Conservation (phyloP, 1,284 basidiomycete species). For the Boletus mariae region DNA sequence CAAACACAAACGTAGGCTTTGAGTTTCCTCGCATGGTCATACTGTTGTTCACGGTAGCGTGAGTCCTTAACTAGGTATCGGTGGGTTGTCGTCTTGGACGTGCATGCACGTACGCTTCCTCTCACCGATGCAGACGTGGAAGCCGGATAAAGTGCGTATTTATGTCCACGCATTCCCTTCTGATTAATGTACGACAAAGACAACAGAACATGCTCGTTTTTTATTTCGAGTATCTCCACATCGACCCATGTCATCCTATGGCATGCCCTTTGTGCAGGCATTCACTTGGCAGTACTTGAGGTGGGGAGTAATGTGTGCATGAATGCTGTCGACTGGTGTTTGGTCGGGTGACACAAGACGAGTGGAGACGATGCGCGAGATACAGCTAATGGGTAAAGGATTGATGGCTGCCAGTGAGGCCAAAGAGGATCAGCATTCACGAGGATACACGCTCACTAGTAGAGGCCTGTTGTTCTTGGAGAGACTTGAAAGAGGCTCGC, state of each 20-base stretch:
- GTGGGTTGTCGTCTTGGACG: slow-evolving; percentile 13
- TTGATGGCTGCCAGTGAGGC: too few species aligned
- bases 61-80: neutral
- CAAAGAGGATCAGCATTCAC: too few species aligned
- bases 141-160: neutral
- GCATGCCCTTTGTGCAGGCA: too few species aligned
- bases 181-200: neutral
- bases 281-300: too few species aligned
- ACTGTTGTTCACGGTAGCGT: slow-evolving; percentile 1
- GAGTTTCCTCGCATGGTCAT: slow-evolving; percentile 10
- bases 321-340: too few species aligned
- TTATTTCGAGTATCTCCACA: slow-evolving; percentile 11
- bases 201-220: neutral
- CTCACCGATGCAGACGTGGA: neutral
- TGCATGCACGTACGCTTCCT: slow-evolving; percentile 8
- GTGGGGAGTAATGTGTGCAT: too few species aligned
- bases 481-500: too few species aligned
- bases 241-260: slow-evolving; percentile 18
- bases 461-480: too few species aligned
- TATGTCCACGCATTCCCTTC: neutral
- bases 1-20: slow-evolving; percentile 6
- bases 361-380: too few species aligned
- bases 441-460: too few species aligned
- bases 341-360: too few species aligned
- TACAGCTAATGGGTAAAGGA: too few species aligned